Evolutionary conservation across 2,329 filamentous ascomycete genomes (phyloP), one percentile per base, ranked within the genome.

Genomic region (Neospermospora avenae): DNA sequence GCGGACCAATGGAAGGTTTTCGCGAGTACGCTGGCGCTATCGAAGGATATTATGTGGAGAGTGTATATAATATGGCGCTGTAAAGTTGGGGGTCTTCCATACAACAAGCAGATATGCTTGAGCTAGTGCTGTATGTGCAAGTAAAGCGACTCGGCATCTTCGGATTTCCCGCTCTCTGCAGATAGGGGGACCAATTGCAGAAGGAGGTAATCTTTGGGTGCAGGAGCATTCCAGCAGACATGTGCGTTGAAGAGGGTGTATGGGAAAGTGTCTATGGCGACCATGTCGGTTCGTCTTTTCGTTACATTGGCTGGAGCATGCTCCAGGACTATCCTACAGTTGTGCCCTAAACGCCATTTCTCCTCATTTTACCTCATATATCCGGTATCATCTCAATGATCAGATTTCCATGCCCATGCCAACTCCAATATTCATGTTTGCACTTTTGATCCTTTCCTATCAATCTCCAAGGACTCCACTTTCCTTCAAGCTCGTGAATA

Each of bases 401-500:
- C 28, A 44, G 52, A 45, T 53, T 18, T 39, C 61, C 61, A 57
- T 61, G 39, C 61, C 54, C 64, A 64, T 61, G 62, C 61, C 58
- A 42, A 60, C 58, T 60, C 60, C 53, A 59, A 57, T 46, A 41
- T 48, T 58, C 60, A 53, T 60, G 56, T 52, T 46, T 60, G 54
- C 31, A 55, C 57, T 63, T 66, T 60, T 60, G 71, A 34, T 5
- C 18, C 16, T 34, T 16, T 18, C 10, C 14, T 31, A 55, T 28
- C 35, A 52, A 35, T 81, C 83, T 70, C 92, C 92, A 65, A 98
- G 77, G 67, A 96, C 86, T 2, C 93, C 93, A 69, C 89, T 95
- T 76, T 96, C 92, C 77, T 91, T 90, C 71, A 98, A 77, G 67
- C 86, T 90, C 74, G 88, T 86, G 78, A 96, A 96, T 63, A 98